Base-by-base conservation (phyloP, 257 asterid species). In the Solanum okadae region DNA sequence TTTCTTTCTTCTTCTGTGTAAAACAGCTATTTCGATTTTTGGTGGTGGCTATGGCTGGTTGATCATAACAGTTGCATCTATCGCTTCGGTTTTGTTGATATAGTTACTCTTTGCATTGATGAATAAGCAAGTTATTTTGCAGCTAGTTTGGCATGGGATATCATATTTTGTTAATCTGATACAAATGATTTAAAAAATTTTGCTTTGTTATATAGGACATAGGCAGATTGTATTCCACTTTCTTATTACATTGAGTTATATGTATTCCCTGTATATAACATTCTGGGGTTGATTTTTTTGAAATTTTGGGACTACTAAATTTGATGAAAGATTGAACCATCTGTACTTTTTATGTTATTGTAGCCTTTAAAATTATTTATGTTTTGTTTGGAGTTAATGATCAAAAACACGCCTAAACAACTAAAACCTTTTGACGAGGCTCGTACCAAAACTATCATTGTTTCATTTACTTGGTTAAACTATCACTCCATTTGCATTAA, bases 1-100 rank as follows among this genome's bases (percentile, higher is more conserved):
- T 27, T 79, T 78, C 25, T 6, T 22, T 25, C 31, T 22, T 25
- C 31, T 40, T 35, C 14, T 86, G n/a, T 68, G 85, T 46, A 5
- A 37, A 86, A 89, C 91, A 63, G 90, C 89, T 65, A 79, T 88
- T 83, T 86, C 94, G 71, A 35, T 81, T 86, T 67, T 84, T 68
- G 72, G 89, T 52, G 91, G 83, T 78, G 87, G 88, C 37, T 70
- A 77, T 83, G 86, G 61, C 27, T 88, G 93, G 96, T 73, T 65
- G 92, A 89, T 95, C 46, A 65, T 86, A 72, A 35, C 86, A 52
- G 88, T 78, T 37, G 22, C 91, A 4, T 89, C 92, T n/a, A 83
- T 93, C 25, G 94, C 91, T 67, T 88, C 91, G 63, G 83, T 44
- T 13, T 88, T 46, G 65, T 88, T 85, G 91, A 81, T 75, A 46